Evolutionary conservation across 176 grass and related monocot species (phyloP), one percentile per base, ranked within the genome.

Genomic region (Alopecurus myosuroides): DNA sequence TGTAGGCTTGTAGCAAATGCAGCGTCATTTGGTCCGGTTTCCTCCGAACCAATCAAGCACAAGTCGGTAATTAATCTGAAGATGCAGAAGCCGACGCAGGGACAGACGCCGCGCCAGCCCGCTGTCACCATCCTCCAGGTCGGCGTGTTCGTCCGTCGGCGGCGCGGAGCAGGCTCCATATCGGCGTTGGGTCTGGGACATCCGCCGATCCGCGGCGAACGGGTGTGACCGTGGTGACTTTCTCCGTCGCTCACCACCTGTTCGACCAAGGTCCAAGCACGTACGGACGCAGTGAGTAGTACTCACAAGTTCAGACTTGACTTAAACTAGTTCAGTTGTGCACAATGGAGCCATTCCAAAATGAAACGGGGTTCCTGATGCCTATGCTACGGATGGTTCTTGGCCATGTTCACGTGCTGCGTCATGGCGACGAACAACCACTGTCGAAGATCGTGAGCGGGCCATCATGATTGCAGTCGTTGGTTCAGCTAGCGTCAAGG

Each of bases 401-500:
- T 63, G 41, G n/a, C 65, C 65, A 69, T 69, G 34, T 40, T 40
- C 65, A 40, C 23, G 64, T 78, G 11, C 28, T n/a, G 37, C 74
- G 22, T 15, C 73, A 29, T 17, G 80, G 51, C 39, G 8, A n/a
- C 31, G 39, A 91, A 28, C 94, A 94, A 30, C 87, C 85, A 25
- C 87, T 90, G 46, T 93, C 89, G 8, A 92, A 82, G 77, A 94
- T 91, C n/a, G 74, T 72, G 41, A 91, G 78, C 66, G 77, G n/a
- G n/a, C n/a, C 64, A 78, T 10, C 55, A 83, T 60, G 30, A 11
- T 42, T 42, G 9, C 41, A 42, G 41, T 11, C 10, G 41, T 42
- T 42, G 41, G 41, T 11, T 42, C 41, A 11, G 41, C 41, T 10
- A 70, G 74, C 50, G 73, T 97, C 60, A 86, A 74, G 69, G 91